A percentile compares a stretch with the other conserved stretches of the same genome.
These are phyloP conservation scores for Saussurea involucrata DNA, from an alignment of 129 eudicot genomes.

Conservation along the genomic window DNA sequence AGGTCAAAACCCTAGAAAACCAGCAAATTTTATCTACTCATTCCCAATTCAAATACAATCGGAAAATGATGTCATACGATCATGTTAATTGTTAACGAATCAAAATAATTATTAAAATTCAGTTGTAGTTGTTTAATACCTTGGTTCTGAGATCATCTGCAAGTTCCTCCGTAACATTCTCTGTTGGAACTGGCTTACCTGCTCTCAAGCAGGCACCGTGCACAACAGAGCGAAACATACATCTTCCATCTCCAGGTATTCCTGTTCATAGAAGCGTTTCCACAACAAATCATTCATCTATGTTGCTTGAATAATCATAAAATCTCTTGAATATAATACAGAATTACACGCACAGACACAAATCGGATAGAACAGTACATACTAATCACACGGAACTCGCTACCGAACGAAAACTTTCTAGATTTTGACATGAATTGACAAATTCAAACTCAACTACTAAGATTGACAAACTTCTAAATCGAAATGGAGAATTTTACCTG, in stretches of 20 bases:
- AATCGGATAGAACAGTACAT: conserved; percentile 23
- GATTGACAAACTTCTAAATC: background rate
- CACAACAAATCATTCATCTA: conserved; percentile 9
- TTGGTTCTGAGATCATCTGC: conserved; percentile 82
- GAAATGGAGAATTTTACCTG: conserved; percentile 14
- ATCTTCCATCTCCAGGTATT: conserved; percentile 88
- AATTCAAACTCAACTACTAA: background rate
- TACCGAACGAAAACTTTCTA: conserved; percentile 30
- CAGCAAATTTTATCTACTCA: background rate
- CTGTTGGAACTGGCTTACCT: conserved; percentile 67
- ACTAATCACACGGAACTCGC: conserved; percentile 44
- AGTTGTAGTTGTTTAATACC: conserved; percentile 20
- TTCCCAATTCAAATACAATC: background rate
- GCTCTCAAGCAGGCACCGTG: conserved; percentile 75
- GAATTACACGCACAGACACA: conserved; percentile 1
- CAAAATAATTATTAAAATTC: background rate
- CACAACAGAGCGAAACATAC: conserved; percentile 83
- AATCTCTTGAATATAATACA: background rate
- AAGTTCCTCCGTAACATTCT: conserved; percentile 56
- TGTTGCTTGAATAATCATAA: background rate
- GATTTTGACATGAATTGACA: conserved; percentile 39
- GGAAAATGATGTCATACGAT: background rate
- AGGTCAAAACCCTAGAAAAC: background rate
- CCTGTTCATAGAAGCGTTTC: conserved; percentile 35
- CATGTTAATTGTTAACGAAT: background rate